Base-by-base conservation (phyloP, 768 basidiomycete species). In the Termitomyces sp. region DNA sequence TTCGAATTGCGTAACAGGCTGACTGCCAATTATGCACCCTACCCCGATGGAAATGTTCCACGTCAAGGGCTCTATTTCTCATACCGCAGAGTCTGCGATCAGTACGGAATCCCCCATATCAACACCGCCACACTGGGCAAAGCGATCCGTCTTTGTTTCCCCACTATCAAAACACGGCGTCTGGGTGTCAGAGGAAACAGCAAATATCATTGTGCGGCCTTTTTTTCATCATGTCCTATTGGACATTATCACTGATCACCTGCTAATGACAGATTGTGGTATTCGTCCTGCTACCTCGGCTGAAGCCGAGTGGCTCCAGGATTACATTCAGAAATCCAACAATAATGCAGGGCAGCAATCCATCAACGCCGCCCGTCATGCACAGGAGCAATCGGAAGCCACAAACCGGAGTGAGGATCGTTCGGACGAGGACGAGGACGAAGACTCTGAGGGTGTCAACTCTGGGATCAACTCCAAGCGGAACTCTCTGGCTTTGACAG, bases 41-140 rank as follows among this genome's bases (percentile, higher is more conserved):
- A 92, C 71, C 90, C 90, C 42, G 92, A 94, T 72, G 92, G 92
- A 35, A 95, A 95, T 70, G 94, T 95, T 35, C 91, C 94, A 44
- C 86, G 94, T 52, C 94, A 96, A 68, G 94, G 93, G 6, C 83
- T 97, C 50, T 97, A 95, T 73, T 92, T 92, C 69, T 95, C 93
- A 34, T 97, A 95, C 74, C 83, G 89, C 60, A 80, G 92, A 54
- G 86, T 95, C 56, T 95, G 92, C 72, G 91, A 94, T 75, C 89
- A 92, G 73, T 92, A 95, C 74, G 89, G 90, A 51, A 90, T 95
- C 59, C 91, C 90, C 52, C 92, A 95, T 68, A 92, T 96, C 77
- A 97, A 95, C 78, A 93, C 94, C 37, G 95, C 95, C 63, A 94
- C 94, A 1, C 81, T 97, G 65, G 95, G 95, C 60, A 97, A 97